A percentile compares a stretch with the other conserved stretches of the same genome.
Conservation (phyloP, 495 filamentous ascomycete species). For the Terfezia claveryi region DNA sequence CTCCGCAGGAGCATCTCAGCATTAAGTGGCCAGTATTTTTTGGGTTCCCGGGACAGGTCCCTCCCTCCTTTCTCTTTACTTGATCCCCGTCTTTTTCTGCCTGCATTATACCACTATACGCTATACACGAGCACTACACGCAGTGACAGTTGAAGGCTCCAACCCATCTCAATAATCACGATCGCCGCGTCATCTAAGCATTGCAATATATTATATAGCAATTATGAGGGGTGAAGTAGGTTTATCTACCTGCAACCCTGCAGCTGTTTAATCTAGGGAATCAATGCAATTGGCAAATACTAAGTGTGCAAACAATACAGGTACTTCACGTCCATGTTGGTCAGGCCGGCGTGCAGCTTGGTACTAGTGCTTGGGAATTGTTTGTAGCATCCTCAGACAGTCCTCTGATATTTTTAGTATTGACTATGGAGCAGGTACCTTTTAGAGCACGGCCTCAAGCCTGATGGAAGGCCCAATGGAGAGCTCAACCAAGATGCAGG, state of each 20-base stretch:
- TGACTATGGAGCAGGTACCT: conserved; percentile 39
- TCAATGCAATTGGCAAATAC: no score
- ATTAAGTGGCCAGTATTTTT: no score
- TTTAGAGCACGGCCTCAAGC: conserved; percentile 68
- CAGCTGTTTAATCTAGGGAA: no score
- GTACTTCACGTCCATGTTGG: conserved; percentile 79
- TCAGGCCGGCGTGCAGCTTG: conserved; percentile 83
- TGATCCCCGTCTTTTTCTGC: no score
- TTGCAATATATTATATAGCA: conserved; percentile 4
- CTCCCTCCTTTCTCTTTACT: no score
- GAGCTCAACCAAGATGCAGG: conserved; percentile 35
- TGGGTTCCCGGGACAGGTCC: no score
- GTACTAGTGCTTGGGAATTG: conserved; percentile 91
- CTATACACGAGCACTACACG: no score
- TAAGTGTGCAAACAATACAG: conserved; percentile 22
- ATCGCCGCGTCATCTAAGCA: no score
- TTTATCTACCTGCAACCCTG: background rate
- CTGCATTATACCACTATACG: no score
- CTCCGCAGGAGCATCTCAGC: no score
- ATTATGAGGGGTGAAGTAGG: conserved; percentile 35
- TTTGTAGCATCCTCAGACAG: conserved; percentile 24
- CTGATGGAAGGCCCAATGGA: conserved; percentile 48
- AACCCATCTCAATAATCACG: no score
- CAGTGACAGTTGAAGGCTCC: no score
- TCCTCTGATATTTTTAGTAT: conserved; percentile 1